A percentile compares a stretch with the other conserved stretches of the same genome.
phyloP scores from a whole-genome alignment of 2,329 filamentous ascomycete genomes.

The Diaporthe sp. region DNA sequence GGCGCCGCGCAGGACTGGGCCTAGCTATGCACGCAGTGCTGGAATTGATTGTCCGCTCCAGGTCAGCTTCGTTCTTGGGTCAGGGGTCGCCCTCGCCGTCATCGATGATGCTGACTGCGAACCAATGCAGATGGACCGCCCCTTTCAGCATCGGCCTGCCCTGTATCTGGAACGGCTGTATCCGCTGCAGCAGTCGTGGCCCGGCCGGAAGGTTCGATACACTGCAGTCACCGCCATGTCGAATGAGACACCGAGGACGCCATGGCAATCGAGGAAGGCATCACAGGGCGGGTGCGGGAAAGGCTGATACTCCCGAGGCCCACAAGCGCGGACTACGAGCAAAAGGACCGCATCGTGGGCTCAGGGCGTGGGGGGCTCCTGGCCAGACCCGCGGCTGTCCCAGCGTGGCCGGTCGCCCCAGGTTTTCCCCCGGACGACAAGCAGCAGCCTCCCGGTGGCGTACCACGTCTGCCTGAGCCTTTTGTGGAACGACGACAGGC shows the following conservation, averaged over 20 bases:
- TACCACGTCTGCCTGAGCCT: constrained; percentile 23
- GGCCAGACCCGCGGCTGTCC: constrained; percentile 24
- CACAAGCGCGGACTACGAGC: constrained; percentile 24
- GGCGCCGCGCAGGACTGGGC: constrained; percentile 3
- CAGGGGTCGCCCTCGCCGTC: background rate
- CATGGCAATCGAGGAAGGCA: constrained; percentile 1
- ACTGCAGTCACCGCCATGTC: constrained; percentile 34
- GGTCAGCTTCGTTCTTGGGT: constrained; percentile 26
- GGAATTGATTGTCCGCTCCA: constrained; percentile 6
- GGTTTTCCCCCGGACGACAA: constrained; percentile 18
- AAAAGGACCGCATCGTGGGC: constrained; percentile 17
- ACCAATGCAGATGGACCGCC: constrained; percentile 1
- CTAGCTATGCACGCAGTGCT: constrained; percentile 28
- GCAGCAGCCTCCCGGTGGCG: constrained; percentile 24
- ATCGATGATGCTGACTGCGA: constrained; percentile 27
- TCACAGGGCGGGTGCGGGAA: constrained; percentile 19
- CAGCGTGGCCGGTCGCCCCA: constrained; percentile 16
- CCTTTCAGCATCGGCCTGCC: constrained; percentile 7
- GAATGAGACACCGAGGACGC: constrained; percentile 25
- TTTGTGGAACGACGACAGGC: constrained; percentile 28
- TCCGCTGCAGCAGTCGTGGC: constrained; percentile 26
- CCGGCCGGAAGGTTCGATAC: constrained; percentile 20
- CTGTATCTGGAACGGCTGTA: background rate
- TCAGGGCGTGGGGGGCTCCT: constrained; percentile 11
- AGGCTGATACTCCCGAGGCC: constrained; percentile 25